phyloP scores from a whole-genome alignment of 2,329 filamentous ascomycete species.

The Tolypocladium sp. region DNA sequence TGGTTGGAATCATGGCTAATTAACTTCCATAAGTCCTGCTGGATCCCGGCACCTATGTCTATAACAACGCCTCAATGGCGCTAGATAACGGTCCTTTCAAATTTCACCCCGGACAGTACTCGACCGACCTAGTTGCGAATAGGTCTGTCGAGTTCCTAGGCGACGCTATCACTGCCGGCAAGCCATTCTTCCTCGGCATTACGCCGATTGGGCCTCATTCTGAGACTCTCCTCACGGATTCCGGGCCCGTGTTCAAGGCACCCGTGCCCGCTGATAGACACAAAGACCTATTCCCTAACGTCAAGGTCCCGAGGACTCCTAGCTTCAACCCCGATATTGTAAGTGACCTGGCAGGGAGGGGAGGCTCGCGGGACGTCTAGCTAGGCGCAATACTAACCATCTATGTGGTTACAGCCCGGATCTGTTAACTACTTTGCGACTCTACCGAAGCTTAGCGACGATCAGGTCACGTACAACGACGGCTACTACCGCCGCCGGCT shows the following conservation, averaged over 20 bases:
- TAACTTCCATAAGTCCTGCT: slow-evolving; percentile 17
- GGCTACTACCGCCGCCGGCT: slow-evolving; percentile 42
- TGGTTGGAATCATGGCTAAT: background rate
- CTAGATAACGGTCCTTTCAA: slow-evolving; percentile 11
- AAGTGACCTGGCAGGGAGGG: background rate
- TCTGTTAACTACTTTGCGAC: slow-evolving; percentile 37
- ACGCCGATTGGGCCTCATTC: slow-evolving; percentile 60
- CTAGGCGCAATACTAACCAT: background rate
- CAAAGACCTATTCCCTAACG: slow-evolving; percentile 49
- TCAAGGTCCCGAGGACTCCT: slow-evolving; percentile 48
- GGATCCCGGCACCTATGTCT: slow-evolving; percentile 28
- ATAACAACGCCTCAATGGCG: slow-evolving; percentile 36
- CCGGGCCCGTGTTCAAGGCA: slow-evolving; percentile 24
- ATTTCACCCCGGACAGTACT: slow-evolving; percentile 22
- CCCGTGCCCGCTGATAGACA: slow-evolving; percentile 54
- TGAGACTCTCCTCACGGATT: slow-evolving; percentile 21
- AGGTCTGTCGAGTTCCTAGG: slow-evolving; percentile 53
- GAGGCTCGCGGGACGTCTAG: background rate
- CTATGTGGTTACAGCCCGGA: slow-evolving; percentile 13
- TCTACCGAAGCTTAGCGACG: slow-evolving; percentile 29
- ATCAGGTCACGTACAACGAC: slow-evolving; percentile 37
- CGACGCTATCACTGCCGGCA: slow-evolving; percentile 41
- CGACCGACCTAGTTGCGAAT: slow-evolving; percentile 48
- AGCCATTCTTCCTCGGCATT: slow-evolving; percentile 59
- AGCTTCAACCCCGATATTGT: slow-evolving; percentile 59